These are phyloP conservation scores for Biscogniauxia marginata DNA, from an alignment of 2,329 filamentous ascomycete genomes.

Conservation along the genomic window DNA sequence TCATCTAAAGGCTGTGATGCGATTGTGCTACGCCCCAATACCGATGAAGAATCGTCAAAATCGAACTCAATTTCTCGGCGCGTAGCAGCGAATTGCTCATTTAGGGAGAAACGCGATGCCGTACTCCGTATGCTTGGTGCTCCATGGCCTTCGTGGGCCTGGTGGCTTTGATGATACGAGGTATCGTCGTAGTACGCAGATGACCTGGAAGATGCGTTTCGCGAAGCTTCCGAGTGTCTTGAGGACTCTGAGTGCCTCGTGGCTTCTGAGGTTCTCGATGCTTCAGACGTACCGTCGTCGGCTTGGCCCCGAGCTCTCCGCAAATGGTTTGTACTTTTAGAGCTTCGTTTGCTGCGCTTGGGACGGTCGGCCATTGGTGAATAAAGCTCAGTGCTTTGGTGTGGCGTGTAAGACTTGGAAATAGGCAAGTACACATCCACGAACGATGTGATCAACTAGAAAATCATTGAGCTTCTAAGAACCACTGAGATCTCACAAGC, in stretches of 20 bases:
- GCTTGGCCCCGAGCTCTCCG: too few species aligned
- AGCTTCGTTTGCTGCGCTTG: too few species aligned
- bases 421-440: too few species aligned
- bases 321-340: too few species aligned
- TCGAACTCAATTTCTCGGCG: slow-evolving; percentile 46
- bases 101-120: slow-evolving; percentile 46
- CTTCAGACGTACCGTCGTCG: not conserved
- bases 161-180: not conserved
- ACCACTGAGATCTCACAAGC: too few species aligned
- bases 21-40: slow-evolving; percentile 36
- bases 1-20: slow-evolving; percentile 12
- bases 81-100: slow-evolving; percentile 48
- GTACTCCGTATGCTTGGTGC: slow-evolving; percentile 30
- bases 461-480: too few species aligned
- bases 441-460: too few species aligned
- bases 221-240: not conserved
- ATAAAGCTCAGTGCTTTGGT: too few species aligned
- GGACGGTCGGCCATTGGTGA: too few species aligned
- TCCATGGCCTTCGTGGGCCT: slow-evolving; percentile 1
- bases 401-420: too few species aligned
- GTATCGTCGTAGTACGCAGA: slow-evolving; percentile 8
- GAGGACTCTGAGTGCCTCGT: too few species aligned
- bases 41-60: slow-evolving; percentile 47
- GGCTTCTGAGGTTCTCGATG: too few species aligned
- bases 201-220: slow-evolving; percentile 4